Percentiles rank a stretch among this genome's conserved stretches.
phyloP scores from a whole-genome alignment of 2,329 filamentous ascomycete species.

The Nigrospora sphaerica region DNA sequence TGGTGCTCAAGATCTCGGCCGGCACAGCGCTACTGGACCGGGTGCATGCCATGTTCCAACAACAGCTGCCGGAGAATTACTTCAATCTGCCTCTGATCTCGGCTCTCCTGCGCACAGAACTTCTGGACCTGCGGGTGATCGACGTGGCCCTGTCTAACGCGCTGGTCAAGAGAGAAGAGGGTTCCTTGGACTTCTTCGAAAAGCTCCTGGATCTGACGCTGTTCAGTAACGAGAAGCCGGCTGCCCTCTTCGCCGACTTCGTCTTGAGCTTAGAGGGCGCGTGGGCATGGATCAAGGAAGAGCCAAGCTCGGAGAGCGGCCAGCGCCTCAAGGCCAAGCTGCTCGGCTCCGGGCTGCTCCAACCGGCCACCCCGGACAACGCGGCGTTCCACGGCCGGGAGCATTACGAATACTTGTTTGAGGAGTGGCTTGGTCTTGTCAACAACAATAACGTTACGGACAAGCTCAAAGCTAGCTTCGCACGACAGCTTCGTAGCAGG shows the following conservation, averaged over 20 bases:
- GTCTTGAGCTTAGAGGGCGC: slow-evolving; percentile 74
- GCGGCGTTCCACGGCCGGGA: slow-evolving; percentile 58
- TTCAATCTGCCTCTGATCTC: slow-evolving; percentile 51
- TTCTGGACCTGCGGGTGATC: slow-evolving; percentile 57
- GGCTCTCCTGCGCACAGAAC: slow-evolving; percentile 51
- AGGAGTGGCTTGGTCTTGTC: slow-evolving; percentile 84
- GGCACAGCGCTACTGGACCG: slow-evolving; percentile 46
- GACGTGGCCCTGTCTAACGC: slow-evolving; percentile 68
- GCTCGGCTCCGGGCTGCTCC: slow-evolving; percentile 30
- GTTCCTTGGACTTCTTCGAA: slow-evolving; percentile 72
- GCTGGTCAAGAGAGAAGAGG: slow-evolving; percentile 61
- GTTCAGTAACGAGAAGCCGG: slow-evolving; percentile 63
- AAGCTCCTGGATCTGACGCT: slow-evolving; percentile 73
- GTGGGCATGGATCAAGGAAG: slow-evolving; percentile 72
- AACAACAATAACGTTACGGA: slow-evolving; percentile 71
- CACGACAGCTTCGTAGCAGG: slow-evolving; percentile 73
- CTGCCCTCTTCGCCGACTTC: slow-evolving; percentile 79
- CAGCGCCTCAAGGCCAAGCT: slow-evolving; percentile 65
- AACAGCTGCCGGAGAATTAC: slow-evolving; percentile 48
- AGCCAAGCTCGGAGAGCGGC: slow-evolving; percentile 56
- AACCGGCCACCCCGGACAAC: slow-evolving; percentile 40
- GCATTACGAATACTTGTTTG: slow-evolving; percentile 90
- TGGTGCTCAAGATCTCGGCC: slow-evolving; percentile 49
- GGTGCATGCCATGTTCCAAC: slow-evolving; percentile 48
- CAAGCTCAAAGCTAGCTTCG: slow-evolving; percentile 66